Percentiles rank a stretch among this genome's conserved stretches.
Evolutionary conservation across 768 basidiomycete species (phyloP).

Genomic region (Tulasnella sp.): DNA sequence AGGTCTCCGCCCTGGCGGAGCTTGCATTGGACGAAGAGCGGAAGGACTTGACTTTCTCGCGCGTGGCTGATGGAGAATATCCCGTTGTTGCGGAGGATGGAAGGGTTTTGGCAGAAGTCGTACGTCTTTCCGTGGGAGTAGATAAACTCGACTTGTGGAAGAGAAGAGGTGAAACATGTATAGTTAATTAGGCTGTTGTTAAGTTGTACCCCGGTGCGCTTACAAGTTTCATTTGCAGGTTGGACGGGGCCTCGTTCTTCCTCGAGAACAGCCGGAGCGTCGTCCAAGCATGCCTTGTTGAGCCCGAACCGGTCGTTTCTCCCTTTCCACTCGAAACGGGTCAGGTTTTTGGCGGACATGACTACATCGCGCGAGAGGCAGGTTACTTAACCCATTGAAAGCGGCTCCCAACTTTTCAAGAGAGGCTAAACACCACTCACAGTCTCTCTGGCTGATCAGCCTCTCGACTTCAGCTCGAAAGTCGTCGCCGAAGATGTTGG

Average conservation of each 20-base stretch:
- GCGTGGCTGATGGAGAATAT: neutral
- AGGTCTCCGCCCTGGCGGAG: constrained; percentile 10
- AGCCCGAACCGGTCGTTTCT: neutral
- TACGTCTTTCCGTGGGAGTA: neutral
- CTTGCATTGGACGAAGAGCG: constrained; percentile 16
- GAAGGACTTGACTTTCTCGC: neutral
- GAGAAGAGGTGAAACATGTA: neutral
- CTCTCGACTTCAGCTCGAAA: constrained; percentile 2
- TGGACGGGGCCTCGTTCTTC: neutral
- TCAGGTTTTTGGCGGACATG: constrained; percentile 10
- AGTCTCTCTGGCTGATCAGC: neutral
- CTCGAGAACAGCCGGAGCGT: constrained; percentile 1
- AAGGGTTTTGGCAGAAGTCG: neutral
- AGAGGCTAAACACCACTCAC: neutral
- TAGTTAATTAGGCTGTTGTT: neutral
- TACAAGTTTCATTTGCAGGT: neutral
- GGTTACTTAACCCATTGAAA: neutral
- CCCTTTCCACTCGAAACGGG: constrained; percentile 2
- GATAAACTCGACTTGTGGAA: neutral
- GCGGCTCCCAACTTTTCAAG: neutral
- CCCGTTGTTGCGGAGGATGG: neutral
- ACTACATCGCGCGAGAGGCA: too few relatives aligned
- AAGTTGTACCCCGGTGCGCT: neutral
- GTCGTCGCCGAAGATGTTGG: constrained; percentile 14
- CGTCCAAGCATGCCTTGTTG: constrained; percentile 6